These are phyloP conservation scores for Calamus simplicifolius DNA, from an alignment of 176 grass and related monocot genomes.

Conservation along the genomic window DNA sequence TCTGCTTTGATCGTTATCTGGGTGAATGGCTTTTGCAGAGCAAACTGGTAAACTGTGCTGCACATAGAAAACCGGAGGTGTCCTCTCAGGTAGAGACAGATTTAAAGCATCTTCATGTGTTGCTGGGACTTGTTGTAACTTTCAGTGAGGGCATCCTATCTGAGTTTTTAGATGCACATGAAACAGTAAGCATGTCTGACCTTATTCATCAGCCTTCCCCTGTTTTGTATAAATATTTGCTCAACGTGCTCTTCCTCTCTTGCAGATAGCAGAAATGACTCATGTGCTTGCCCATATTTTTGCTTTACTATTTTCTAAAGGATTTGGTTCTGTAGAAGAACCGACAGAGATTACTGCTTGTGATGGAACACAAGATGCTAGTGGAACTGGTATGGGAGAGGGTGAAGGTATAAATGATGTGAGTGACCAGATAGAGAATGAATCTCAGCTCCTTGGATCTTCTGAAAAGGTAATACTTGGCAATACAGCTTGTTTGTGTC, in stretches of 20 bases:
- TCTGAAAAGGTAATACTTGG: slow-evolving; percentile 37
- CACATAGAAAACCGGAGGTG: slow-evolving; percentile 41
- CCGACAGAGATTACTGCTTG: slow-evolving; percentile 42
- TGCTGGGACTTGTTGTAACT: slow-evolving; percentile 40
- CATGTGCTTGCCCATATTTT: slow-evolving; percentile 66
- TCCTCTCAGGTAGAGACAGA: slow-evolving; percentile 41
- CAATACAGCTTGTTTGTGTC: too few species aligned
- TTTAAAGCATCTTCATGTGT: slow-evolving; percentile 53
- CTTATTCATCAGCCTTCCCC: slow-evolving; percentile 1
- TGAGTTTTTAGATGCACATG: slow-evolving; percentile 73
- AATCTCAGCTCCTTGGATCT: slow-evolving; percentile 53
- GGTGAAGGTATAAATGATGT: slow-evolving; percentile 72
- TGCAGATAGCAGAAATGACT: slow-evolving; percentile 84
- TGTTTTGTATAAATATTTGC: slow-evolving; percentile 13
- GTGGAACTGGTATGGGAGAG: slow-evolving; percentile 92
- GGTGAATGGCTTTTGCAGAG: slow-evolving; percentile 20
- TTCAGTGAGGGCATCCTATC: slow-evolving; percentile 71
- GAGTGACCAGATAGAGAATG: slow-evolving; percentile 77
- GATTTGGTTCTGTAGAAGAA: slow-evolving; percentile 77
- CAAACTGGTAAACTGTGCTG: slow-evolving; percentile 8
- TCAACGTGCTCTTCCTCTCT: slow-evolving; percentile 2
- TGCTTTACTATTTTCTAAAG: slow-evolving; percentile 63
- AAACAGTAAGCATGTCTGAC: slow-evolving; percentile 34
- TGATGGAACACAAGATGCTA: slow-evolving; percentile 45
- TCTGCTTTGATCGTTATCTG: not conserved